Conservation (phyloP, 2,329 filamentous ascomycete genomes). For the Ilyonectria destructans region DNA sequence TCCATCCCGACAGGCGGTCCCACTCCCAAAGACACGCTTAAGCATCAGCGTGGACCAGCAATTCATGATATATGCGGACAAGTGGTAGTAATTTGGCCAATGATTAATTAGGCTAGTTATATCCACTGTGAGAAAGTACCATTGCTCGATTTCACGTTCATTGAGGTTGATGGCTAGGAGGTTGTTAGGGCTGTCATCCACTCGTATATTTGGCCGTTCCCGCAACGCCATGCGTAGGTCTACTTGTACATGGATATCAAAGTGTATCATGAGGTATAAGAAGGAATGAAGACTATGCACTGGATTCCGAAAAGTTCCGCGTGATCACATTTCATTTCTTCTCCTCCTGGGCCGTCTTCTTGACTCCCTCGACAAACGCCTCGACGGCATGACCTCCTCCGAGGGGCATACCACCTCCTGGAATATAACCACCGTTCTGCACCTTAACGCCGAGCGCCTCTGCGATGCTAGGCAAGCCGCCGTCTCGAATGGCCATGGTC, state of each 20-base stretch:
- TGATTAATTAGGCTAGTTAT: neutral
- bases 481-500: slow-evolving; percentile 90
- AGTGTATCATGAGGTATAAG: slow-evolving; percentile 23
- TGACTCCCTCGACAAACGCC: slow-evolving; percentile 92
- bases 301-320: neutral
- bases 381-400: slow-evolving; percentile 92
- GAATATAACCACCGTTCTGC: slow-evolving; percentile 86
- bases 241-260: slow-evolving; percentile 32
- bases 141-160: neutral
- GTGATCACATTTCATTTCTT: slow-evolving; percentile 41
- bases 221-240: slow-evolving; percentile 31
- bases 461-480: slow-evolving; percentile 90
- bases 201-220: neutral
- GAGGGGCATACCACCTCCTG: slow-evolving; percentile 84
- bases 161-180: neutral
- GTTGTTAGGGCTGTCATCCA: slow-evolving; percentile 1
- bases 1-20: slow-evolving; percentile 24
- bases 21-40: slow-evolving; percentile 11
- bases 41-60: slow-evolving; percentile 16
- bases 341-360: slow-evolving; percentile 80
- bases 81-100: neutral
- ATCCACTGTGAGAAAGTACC: neutral
- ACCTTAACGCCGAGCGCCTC: slow-evolving; percentile 88
- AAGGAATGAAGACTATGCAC: slow-evolving; percentile 11
- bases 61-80: slow-evolving; percentile 3